phyloP scores from a whole-genome alignment of 148 eudicot genomes.

The Chenopodium suecicum region DNA sequence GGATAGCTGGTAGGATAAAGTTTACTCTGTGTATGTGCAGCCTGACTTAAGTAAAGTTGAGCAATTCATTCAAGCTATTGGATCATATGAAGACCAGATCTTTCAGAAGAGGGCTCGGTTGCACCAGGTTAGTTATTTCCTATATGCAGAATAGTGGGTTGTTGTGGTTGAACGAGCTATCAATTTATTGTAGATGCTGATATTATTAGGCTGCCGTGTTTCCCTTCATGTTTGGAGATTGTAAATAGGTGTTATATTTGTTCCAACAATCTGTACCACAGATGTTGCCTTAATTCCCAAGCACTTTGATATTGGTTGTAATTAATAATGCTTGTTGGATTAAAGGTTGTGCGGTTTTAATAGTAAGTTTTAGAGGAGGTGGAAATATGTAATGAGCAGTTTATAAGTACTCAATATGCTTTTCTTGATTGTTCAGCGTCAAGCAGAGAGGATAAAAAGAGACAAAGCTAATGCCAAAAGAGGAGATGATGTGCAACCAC shows the following conservation, averaged over 20 bases:
- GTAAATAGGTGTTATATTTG: not conserved
- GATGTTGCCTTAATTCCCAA: not conserved
- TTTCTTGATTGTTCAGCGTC: constrained; percentile 50
- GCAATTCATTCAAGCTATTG: constrained; percentile 90
- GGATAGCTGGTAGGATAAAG: not conserved
- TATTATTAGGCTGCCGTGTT: not conserved
- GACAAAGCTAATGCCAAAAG: constrained; percentile 70
- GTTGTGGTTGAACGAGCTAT: not conserved
- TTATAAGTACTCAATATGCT: not conserved
- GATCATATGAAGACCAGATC: constrained; percentile 86
- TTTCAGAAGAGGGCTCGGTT: constrained; percentile 83
- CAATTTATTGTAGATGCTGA: not conserved
- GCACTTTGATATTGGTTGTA: not conserved
- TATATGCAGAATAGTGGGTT: not conserved
- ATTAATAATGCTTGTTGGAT: constrained; percentile 4
- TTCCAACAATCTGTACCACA: not conserved
- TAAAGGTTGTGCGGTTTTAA: not conserved
- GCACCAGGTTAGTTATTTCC: constrained; percentile 58
- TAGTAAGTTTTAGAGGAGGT: not conserved
- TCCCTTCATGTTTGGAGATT: not conserved
- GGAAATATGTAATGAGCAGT: not conserved
- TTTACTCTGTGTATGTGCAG: constrained; percentile 39
- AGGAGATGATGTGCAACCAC: constrained; percentile 86
- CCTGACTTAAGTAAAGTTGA: constrained; percentile 75
- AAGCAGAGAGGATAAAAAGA: constrained; percentile 75